Conservation (phyloP, 1,284 basidiomycete genomes). For the Pseudozyma thailandica region DNA sequence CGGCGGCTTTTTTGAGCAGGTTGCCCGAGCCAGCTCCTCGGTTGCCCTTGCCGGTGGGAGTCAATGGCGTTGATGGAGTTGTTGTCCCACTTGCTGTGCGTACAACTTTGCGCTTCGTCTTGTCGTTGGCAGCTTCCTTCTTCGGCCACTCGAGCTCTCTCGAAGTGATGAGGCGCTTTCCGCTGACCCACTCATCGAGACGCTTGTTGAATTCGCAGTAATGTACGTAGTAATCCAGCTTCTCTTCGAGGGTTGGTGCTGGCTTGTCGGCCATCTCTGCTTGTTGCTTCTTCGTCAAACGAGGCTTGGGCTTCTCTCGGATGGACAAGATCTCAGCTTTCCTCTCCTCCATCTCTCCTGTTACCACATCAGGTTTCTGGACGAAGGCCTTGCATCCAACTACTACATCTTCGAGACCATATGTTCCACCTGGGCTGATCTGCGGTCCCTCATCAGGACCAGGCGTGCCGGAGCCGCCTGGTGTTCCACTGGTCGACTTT, state of each 20-base stretch:
- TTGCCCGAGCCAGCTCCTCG: constrained; percentile 66
- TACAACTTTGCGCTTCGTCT: constrained; percentile 68
- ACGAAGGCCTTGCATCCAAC: constrained; percentile 65
- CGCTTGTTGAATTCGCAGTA: constrained; percentile 71
- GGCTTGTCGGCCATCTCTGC: constrained; percentile 42
- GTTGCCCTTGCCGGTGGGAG: constrained; percentile 41
- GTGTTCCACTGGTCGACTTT: constrained; percentile 42
- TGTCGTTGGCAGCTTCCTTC: constrained; percentile 71
- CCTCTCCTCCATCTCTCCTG: constrained; percentile 63
- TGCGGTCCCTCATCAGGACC: constrained; percentile 46
- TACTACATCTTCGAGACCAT: constrained; percentile 54
- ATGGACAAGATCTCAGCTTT: constrained; percentile 65
- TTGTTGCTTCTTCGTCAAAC: constrained; percentile 54
- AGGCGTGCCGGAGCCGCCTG: constrained; percentile 45
- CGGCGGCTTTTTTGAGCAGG: constrained; percentile 79
- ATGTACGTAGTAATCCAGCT: constrained; percentile 58
- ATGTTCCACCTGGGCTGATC: constrained; percentile 58
- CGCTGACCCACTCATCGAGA: constrained; percentile 97
- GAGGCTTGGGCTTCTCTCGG: constrained; percentile 60
- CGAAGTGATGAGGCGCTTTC: constrained; percentile 82
- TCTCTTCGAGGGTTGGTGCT: constrained; percentile 50
- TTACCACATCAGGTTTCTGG: constrained; percentile 60
- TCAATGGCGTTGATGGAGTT: constrained; percentile 45
- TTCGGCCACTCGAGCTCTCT: constrained; percentile 92
- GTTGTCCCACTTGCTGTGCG: constrained; percentile 39